phyloP scores from a whole-genome alignment of 78 protist species.

The Blattamonas nauphoetae region DNA sequence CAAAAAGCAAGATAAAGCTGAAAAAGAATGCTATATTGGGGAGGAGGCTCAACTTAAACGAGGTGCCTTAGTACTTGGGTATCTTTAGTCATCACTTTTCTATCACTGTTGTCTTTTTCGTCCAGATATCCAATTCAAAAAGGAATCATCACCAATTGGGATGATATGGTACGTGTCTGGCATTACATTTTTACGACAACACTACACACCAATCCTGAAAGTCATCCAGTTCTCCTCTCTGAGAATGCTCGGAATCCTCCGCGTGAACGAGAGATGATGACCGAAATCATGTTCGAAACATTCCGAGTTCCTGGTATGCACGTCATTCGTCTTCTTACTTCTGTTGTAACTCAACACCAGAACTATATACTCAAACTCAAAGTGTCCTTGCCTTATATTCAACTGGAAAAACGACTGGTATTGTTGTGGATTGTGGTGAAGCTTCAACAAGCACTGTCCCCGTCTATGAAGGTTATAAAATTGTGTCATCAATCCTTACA shows the following conservation, averaged over 20 bases:
- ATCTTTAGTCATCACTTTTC: not conserved
- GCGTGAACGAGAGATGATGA: conserved; percentile 20
- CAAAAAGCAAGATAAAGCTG: not conserved
- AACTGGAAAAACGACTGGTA: conserved; percentile 39
- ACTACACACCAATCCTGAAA: conserved; percentile 10
- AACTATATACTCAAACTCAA: not conserved
- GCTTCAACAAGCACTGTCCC: conserved; percentile 31
- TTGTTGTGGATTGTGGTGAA: conserved; percentile 60
- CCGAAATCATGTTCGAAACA: conserved; percentile 27
- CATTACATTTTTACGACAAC: conserved; percentile 3
- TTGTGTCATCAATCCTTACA: not conserved
- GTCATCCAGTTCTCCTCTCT: conserved; percentile 24
- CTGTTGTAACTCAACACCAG: not conserved
- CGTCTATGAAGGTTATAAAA: not conserved
- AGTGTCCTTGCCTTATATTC: conserved; percentile 39
- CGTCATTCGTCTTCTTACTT: not conserved
- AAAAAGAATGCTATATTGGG: conserved; percentile 17
- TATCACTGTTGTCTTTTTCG: not conserved
- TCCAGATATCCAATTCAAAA: not conserved
- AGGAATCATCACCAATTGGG: conserved; percentile 43
- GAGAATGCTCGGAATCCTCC: conserved; percentile 20
- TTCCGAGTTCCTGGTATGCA: not conserved
- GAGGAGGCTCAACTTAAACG: conserved; percentile 23
- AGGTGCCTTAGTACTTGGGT: not conserved
- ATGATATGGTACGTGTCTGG: conserved; percentile 47